Evolutionary conservation across 225 moss, liverwort and hornwort genomes (phyloP), one percentile per base, ranked within the genome.

Genomic region (Polytrichum formosum): DNA sequence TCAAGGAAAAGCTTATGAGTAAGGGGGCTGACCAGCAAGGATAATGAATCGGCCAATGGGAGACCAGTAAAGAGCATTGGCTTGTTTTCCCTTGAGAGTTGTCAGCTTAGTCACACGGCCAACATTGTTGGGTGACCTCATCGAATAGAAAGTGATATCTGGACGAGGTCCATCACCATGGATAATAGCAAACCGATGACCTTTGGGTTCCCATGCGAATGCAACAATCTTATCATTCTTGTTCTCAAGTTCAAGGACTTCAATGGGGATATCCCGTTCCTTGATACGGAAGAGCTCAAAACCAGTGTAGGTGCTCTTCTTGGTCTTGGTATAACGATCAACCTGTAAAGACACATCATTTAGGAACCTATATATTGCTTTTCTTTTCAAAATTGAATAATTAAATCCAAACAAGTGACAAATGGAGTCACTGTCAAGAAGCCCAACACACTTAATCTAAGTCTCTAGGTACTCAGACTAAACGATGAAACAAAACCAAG

Each of bases 241-340:
- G 25, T 99, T 99, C 72, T 99, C 98, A 37, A 99, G 90, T 69
- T 99, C 98, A 54, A 99, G 87, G 21, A 99, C 94, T 73, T 99
- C 98, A 59, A 94, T 99, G 18, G 98, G 98, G 23, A 99, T 99
- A 72, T 99, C 98, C 55, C 98, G 86, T 64, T 92, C 94, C 77
- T 94, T 94, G 62, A 99, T 91, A 58, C 94, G 98, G 83, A 99
- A 99, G 60, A 99, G 80, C 84, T 99, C 98, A 82, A 99, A 99
- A 20, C 98, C 94, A 46, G 98, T 99, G 62, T 99, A 94, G 6
- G 98, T 99, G 74, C 98, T 99, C 83, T 99, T 99, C 87, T 99
- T 99, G 56, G 98, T 99, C 77, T 94, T 99, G 0, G 94, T 99
- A 69, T 99, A 99, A 6, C 98, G 87, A 76, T 99, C 98, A 55